Conservation (phyloP, 2,329 filamentous ascomycete genomes). For the Exophiala dermatitidis region DNA sequence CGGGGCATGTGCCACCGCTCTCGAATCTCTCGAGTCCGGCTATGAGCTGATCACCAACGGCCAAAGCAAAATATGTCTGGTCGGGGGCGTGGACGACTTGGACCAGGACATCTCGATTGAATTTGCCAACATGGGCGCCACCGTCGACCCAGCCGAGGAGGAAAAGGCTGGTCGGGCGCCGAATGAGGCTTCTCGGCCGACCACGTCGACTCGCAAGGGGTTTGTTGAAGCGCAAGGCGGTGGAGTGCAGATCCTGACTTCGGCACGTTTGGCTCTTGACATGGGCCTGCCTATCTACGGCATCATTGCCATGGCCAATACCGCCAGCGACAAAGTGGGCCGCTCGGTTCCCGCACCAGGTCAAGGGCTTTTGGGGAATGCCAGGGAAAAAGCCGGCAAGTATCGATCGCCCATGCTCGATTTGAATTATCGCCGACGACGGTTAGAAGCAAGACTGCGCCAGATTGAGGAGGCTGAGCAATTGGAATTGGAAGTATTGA, state of each 20-base stretch:
- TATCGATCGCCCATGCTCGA: constrained; percentile 94
- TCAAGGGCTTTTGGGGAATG: constrained; percentile 92
- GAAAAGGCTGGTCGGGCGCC: constrained; percentile 92
- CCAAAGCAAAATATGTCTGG: constrained; percentile 94
- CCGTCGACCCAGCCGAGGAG: constrained; percentile 94
- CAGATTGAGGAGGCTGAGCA: constrained; percentile 94
- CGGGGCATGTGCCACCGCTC: constrained; percentile 91
- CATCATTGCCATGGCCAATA: constrained; percentile 85
- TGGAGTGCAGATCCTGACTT: constrained; percentile 98
- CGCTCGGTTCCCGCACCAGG: constrained; percentile 94
- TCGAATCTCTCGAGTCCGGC: constrained; percentile 94
- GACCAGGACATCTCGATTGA: constrained; percentile 98
- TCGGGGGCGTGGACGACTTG: constrained; percentile 98
- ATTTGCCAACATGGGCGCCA: constrained; percentile 99
- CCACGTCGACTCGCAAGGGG: constrained; percentile 90
- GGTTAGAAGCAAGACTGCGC: constrained; percentile 86
- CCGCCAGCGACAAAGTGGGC: constrained; percentile 97
- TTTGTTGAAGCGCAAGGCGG: constrained; percentile 99
- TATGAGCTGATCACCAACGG: constrained; percentile 98
- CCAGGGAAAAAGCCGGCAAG: constrained; percentile 81
- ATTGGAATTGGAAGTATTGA: constrained; percentile 85
- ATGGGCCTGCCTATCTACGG: constrained; percentile 99
- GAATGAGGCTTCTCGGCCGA: constrained; percentile 94
- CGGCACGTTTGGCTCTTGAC: constrained; percentile 84
- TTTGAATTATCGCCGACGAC: constrained; percentile 92